Evolutionary conservation across 257 asterid genomes (phyloP), one percentile per base, ranked within the genome.

Genomic region (Gentiana dahurica): DNA sequence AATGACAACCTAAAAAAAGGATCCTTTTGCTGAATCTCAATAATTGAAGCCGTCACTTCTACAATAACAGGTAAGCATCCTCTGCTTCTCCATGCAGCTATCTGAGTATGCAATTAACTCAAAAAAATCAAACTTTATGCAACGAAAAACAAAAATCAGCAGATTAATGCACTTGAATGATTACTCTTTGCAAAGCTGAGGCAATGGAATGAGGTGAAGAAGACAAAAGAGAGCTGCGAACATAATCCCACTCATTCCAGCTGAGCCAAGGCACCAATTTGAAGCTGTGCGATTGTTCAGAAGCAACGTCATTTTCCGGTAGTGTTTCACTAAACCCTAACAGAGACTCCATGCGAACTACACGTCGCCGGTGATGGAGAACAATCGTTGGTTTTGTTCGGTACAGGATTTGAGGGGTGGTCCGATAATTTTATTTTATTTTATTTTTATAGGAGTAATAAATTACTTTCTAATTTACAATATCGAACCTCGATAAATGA

Each of bases 21-120:
- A 75, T 89, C 97, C 67, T 79, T 75, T 74, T 84, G 97, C 77
- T 79, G 96, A 77, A 77, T 86, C 63, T 86, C 96, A 32, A 86
- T 64, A 51, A 89, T 65, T 57, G 90, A 81, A 49, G 95, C 91
- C 8, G 96, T 77, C 51, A 80, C 87, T 7, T 82, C 96, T 59
- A 86, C 68, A 45, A 65, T 65, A 41, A 81, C 81, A 0, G 94
- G 96, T 57, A 71, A 59, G 75, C 96, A 78, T 3, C 95, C 95
- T 73, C 96, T 84, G 75, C 86, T 79, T 68, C 89, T 71, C 96
- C 96, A 90, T 36, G 96, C 71, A 9, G 81, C 65, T 71, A 86
- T 76, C 97, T 89, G 65, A 41, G 6, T 7, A 41, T 41, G 46
- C 5, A 41, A 41, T 5, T 58, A 72, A 69, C 2, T 33, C 1